A percentile compares a stretch with the other conserved stretches of the same genome.
Evolutionary conservation across 495 filamentous ascomycete species (phyloP).

Genomic region (Zalerion maritima): DNA sequence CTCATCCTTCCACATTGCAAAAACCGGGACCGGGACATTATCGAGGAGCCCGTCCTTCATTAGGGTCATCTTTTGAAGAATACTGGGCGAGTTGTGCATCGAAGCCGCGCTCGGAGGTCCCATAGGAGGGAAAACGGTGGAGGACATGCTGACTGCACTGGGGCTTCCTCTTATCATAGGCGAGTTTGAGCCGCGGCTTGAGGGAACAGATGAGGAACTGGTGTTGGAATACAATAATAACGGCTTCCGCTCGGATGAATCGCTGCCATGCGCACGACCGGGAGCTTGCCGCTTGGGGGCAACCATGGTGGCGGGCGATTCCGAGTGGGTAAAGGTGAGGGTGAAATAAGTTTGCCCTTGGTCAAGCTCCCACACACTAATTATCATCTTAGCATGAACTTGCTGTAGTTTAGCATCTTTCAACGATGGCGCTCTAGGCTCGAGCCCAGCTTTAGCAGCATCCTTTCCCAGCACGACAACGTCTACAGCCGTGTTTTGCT

Average conservation of each 20-base stretch:
- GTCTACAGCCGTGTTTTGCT: slow-evolving; percentile 38
- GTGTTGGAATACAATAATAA: slow-evolving; percentile 14
- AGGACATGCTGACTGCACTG: slow-evolving; percentile 22
- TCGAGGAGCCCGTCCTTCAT: slow-evolving; percentile 61
- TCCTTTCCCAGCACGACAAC: slow-evolving; percentile 34
- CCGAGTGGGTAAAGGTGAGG: slow-evolving; percentile 45
- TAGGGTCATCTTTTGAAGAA: slow-evolving; percentile 46
- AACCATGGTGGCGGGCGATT: slow-evolving; percentile 14
- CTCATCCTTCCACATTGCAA: slow-evolving; percentile 60
- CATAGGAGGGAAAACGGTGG: slow-evolving; percentile 39
- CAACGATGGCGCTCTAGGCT: slow-evolving; percentile 11
- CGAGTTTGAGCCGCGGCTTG: slow-evolving; percentile 20
- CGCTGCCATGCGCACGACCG: slow-evolving; percentile 18
- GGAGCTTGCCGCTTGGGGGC: slow-evolving; percentile 11
- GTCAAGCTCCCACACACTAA: slow-evolving; percentile 47
- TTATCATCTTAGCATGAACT: slow-evolving; percentile 47
- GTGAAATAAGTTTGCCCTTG: slow-evolving; percentile 44
- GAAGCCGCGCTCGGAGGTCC: slow-evolving; percentile 39
- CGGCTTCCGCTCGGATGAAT: slow-evolving; percentile 19
- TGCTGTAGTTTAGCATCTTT: slow-evolving; percentile 24
- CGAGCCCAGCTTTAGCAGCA: slow-evolving; percentile 13
- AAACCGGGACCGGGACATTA: slow-evolving; percentile 48
- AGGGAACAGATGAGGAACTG: slow-evolving; percentile 29
- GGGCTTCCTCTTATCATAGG: slow-evolving; percentile 26
- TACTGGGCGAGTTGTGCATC: slow-evolving; percentile 36